Evolutionary conservation across 2,329 filamentous ascomycete genomes (phyloP).

Genomic region (Penicillium sp.): DNA sequence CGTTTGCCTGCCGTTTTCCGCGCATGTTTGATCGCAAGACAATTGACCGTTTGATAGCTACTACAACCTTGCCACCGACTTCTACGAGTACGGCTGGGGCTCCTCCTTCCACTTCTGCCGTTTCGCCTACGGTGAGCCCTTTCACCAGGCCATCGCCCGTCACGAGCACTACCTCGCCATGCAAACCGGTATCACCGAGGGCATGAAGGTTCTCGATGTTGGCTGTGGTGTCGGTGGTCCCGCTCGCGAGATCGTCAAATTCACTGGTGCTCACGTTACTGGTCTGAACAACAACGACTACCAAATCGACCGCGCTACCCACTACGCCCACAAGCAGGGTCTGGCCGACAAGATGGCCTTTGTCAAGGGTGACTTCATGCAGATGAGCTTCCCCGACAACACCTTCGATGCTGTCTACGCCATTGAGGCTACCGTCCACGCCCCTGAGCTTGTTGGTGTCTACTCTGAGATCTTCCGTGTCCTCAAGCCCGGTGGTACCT

Average conservation of each 20-base stretch:
- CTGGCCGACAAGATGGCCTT: constrained; percentile 78
- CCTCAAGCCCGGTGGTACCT: constrained; percentile 91
- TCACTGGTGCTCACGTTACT: constrained; percentile 83
- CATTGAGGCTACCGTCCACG: constrained; percentile 96
- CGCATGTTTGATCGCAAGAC: not conserved
- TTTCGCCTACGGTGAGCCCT: constrained; percentile 81
- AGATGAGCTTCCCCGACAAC: constrained; percentile 94
- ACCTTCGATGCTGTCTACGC: constrained; percentile 93
- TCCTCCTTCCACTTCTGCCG: constrained; percentile 98
- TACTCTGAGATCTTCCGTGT: constrained; percentile 95
- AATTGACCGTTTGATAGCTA: constrained; percentile 57
- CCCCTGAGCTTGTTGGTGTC: constrained; percentile 83
- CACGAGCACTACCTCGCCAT: constrained; percentile 98
- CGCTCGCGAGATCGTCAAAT: constrained; percentile 93
- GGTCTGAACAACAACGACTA: constrained; percentile 99
- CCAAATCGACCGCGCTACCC: constrained; percentile 90
- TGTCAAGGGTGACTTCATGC: constrained; percentile 98
- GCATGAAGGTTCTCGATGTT: constrained; percentile 90
- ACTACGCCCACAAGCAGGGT: constrained; percentile 79
- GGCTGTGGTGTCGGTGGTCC: constrained; percentile 96
- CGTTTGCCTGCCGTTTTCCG: constrained; percentile 37
- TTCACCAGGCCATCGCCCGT: constrained; percentile 87
- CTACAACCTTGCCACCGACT: constrained; percentile 94
- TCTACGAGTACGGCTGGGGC: constrained; percentile 97
- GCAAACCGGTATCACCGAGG: constrained; percentile 79